Percentiles rank a stretch among this genome's conserved stretches.
Evolutionary conservation across 345 rosid species (phyloP).

Genomic region (Hibiscus syriacus): DNA sequence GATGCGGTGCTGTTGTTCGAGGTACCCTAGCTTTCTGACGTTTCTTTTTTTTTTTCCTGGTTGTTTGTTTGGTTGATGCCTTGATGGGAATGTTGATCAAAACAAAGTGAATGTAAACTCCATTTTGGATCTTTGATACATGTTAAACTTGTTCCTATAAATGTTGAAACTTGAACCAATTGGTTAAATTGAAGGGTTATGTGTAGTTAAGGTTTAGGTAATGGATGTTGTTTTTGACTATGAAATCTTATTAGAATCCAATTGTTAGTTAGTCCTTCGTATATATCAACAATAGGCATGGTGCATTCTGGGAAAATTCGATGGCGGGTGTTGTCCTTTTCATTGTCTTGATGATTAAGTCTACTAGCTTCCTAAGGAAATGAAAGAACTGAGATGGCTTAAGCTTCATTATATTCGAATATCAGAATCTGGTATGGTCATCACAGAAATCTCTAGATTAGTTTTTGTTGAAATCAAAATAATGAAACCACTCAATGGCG

Average conservation of each 20-base stretch:
- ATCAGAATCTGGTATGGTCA: too few relatives aligned
- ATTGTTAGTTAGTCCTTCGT: neutral
- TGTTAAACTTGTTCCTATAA: neutral
- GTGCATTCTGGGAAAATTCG: neutral
- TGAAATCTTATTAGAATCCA: neutral
- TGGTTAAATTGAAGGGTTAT: neutral
- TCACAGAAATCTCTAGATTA: neutral
- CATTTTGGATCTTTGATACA: neutral
- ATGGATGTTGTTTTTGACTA: neutral
- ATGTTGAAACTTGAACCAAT: neutral
- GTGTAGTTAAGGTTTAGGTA: neutral
- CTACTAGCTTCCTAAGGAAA: neutral
- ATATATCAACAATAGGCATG: neutral
- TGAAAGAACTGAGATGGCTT: neutral
- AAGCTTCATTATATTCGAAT: too few relatives aligned
- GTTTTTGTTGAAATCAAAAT: neutral
- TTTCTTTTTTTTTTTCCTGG: neutral
- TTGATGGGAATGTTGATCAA: too few relatives aligned
- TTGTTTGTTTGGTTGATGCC: slow-evolving; percentile 14
- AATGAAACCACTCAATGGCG: neutral
- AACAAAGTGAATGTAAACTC: too few relatives aligned
- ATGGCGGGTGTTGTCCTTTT: too few relatives aligned
- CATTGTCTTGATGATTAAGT: neutral
- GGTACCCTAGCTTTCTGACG: slow-evolving; percentile 30
- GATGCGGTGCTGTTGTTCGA: slow-evolving; percentile 90